Evolutionary conservation across 208 protist genomes (phyloP).

Genomic region (Tritrichomonas foetus): DNA sequence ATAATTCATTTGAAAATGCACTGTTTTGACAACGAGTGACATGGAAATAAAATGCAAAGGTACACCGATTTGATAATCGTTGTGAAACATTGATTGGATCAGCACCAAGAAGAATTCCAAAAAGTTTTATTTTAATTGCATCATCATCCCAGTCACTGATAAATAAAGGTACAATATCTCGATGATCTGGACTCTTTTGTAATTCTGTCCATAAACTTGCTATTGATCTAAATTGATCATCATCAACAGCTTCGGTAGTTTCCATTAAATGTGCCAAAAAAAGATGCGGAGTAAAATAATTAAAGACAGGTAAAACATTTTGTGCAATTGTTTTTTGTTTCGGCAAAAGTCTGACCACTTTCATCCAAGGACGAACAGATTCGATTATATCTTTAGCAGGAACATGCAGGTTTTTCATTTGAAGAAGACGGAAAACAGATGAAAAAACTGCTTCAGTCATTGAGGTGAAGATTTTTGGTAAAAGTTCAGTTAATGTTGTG

Average conservation of each 20-base stretch:
- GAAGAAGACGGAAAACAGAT: neutral
- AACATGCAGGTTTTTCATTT: neutral
- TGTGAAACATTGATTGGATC: neutral
- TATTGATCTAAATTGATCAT: neutral
- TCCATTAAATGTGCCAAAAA: slow-evolving; percentile 1
- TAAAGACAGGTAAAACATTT: neutral
- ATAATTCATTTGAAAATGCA: neutral
- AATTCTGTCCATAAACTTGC: neutral
- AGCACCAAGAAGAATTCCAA: neutral
- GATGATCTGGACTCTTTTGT: neutral
- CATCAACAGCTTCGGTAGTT: neutral
- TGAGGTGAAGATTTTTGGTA: neutral
- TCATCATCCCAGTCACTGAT: neutral
- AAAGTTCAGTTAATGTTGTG: neutral
- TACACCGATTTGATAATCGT: neutral
- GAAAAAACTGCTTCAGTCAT: neutral
- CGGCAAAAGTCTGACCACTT: neutral
- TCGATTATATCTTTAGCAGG: neutral
- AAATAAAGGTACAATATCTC: neutral
- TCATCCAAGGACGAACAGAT: neutral
- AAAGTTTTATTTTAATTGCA: neutral
- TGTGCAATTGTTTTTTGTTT: neutral
- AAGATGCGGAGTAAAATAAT: neutral
- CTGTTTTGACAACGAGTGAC: neutral
- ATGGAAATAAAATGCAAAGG: slow-evolving; percentile 26